Evolutionary conservation across 805 yeast genomes (phyloP), one percentile per base, ranked within the genome.

Genomic region (Yamadazyma akitaensis): DNA sequence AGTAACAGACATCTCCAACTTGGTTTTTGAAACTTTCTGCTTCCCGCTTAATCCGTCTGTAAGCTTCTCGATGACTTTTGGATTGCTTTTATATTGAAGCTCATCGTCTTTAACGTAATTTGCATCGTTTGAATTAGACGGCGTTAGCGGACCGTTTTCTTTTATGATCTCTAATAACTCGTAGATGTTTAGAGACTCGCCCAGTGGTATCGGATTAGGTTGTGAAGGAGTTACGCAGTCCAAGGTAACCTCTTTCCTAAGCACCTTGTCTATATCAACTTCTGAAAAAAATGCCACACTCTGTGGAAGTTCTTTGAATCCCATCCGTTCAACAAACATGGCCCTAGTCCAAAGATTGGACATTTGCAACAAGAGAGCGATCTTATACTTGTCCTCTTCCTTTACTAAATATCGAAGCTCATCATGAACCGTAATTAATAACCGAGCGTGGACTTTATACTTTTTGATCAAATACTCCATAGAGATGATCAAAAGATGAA

Each of bases 301-400:
- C 57, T 91, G 96, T 0, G 99, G 99, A 33, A 94, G 73, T 53
- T 91, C 95, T 32, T 79, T 75, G 50, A 94, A 85, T 0, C 97
- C 97, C 59, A 92, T 65, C 58, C 90, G 96, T 60, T 91, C 95
- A 54, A 95, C 87, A 57, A 94, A 94, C 81, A 94, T 85, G 0
- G 96, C 95, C 49, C 99, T 74, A 0, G 98, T 92, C 99, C 99
- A 94, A 3, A 92, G 59, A 62, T 95, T 95, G 43, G 94, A 80
- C 17, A 95, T 78, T 61, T 94, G 99, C 40, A 94, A 70, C 1
- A 96, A 80, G 69, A 90, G 71, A 0, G 96, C 95, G 5, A 85
- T 85, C 51, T 80, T 75, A 56, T 87, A 87, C 56, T 78, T 77
- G 56, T 94, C 94, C 49, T 82, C 80, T 21, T 85, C 84, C 44